Conservation (phyloP, 2,329 filamentous ascomycete genomes). For the Lecanoromycetidae sp. region DNA sequence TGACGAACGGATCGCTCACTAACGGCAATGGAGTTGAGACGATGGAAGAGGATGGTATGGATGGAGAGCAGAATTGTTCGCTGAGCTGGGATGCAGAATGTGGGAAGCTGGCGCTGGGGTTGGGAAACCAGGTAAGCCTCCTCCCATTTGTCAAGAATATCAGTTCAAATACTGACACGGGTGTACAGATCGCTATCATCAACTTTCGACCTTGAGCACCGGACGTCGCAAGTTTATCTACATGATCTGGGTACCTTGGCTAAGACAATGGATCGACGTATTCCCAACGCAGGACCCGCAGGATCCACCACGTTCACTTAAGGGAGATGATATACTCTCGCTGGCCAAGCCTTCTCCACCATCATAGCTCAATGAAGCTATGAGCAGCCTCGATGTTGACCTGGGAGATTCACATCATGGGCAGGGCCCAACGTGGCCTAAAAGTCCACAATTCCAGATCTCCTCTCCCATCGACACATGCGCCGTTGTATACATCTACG, state of each 20-base stretch:
- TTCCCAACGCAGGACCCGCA: no score
- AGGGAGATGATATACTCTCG: no score
- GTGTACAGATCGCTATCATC: conserved; percentile 14
- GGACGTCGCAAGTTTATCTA: neutral
- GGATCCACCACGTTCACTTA: no score
- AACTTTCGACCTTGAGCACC: conserved; percentile 9
- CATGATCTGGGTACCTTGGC: neutral
- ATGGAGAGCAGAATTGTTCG: conserved; percentile 22
- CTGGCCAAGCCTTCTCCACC: no score
- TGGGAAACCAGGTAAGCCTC: conserved; percentile 36
- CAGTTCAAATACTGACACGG: neutral
- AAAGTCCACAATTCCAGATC: no score
- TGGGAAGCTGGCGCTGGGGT: conserved; percentile 40
- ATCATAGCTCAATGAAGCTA: no score
- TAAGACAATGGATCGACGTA: neutral
- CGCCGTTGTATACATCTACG: no score
- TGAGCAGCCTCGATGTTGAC: no score
- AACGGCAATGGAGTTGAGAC: conserved; percentile 22
- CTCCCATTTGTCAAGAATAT: neutral
- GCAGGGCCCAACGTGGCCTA: no score
- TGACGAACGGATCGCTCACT: conserved; percentile 20
- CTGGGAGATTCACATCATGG: no score
- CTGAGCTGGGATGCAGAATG: conserved; percentile 43
- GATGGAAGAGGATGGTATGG: conserved; percentile 8
- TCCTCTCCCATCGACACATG: no score